phyloP scores from a whole-genome alignment of 371 early-diverging fungal species.

The Zancudomyces culisetae region DNA sequence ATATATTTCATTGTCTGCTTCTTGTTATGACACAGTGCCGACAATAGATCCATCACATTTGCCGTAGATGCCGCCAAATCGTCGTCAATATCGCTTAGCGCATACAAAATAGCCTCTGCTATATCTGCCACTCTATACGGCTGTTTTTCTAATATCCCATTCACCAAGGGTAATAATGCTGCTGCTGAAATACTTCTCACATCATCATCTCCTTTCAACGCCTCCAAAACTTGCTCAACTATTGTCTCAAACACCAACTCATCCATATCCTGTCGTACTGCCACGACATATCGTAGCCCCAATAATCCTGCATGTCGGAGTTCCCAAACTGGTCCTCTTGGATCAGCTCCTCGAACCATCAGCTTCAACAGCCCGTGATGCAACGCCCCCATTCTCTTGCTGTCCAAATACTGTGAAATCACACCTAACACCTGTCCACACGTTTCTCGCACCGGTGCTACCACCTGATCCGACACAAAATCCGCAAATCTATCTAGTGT shows the following conservation, averaged over 20 bases:
- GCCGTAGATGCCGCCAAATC: conserved; percentile 85
- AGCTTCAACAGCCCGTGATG: conserved; percentile 17
- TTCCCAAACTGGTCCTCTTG: conserved; percentile 54
- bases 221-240: conserved; percentile 25
- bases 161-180: conserved; percentile 71
- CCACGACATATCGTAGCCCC: conserved; percentile 87
- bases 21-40: conserved; percentile 45
- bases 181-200: conserved; percentile 83
- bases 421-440: conserved; percentile 85
- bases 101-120: conserved; percentile 65
- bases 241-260: conserved; percentile 41
- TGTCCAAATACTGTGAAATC: conserved; percentile 46
- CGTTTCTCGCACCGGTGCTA: conserved; percentile 90
- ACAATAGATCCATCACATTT: conserved; percentile 81
- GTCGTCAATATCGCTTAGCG: conserved; percentile 59
- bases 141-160: conserved; percentile 47
- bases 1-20: neutral
- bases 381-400: conserved; percentile 6
- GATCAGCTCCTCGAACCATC: conserved; percentile 6
- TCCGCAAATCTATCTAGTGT: conserved; percentile 90
- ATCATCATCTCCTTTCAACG: conserved; percentile 78
- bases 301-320: conserved; percentile 83
- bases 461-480: conserved; percentile 87
- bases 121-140: conserved; percentile 46
- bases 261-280: conserved; percentile 71